Evolutionary conservation across 139 green algal genomes (phyloP), one percentile per base, ranked within the genome.

Genomic region (Picochlorum costavermella): DNA sequence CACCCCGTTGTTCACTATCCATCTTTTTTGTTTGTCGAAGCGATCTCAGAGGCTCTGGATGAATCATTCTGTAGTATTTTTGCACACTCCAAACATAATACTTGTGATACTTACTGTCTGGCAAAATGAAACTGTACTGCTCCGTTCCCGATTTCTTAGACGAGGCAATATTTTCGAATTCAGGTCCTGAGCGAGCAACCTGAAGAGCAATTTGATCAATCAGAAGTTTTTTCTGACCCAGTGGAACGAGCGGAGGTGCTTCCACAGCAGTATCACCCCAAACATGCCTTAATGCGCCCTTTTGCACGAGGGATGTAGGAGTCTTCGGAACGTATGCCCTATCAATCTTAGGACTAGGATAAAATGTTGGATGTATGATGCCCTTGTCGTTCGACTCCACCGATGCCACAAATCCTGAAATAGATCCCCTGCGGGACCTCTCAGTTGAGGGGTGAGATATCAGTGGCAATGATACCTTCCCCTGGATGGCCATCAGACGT

Each of bases 111-210:
- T 53, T 8, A 11, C 12, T 53, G 8, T 8, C 16, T 53, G 16
- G 17, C 16, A 28, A 40, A 40, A 40, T 13, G 5, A 40, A 40
- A 40, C 33, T 40, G 33, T 40, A 40, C 33, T 40, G 33, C 33
- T 40, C 33, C 33, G 33, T 40, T 40, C 5, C 33, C 33, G 5
- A 12, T 40, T 40, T 40, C 33, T 11, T 11, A 40, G 33, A 40
- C 33, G 33, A 40, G n/a, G 84, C 90, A 12, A 97, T 69, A 3
- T 72, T 64, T 65, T 97, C 91, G 57, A 96, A 86, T 5, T 72
- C 63, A 16, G 66, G 53, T n/a, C 92, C 92, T 50, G 90, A 92
- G 43, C 86, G 79, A 0, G 87, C 89, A 26, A 96, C 88, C 58
- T 87, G 88, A 33, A 76, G 64, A 2, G 86, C 89, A 26, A 95